These are phyloP conservation scores for Phialemoniopsis sp. DNA, from an alignment of 2,329 filamentous ascomycete genomes.

Conservation along the genomic window DNA sequence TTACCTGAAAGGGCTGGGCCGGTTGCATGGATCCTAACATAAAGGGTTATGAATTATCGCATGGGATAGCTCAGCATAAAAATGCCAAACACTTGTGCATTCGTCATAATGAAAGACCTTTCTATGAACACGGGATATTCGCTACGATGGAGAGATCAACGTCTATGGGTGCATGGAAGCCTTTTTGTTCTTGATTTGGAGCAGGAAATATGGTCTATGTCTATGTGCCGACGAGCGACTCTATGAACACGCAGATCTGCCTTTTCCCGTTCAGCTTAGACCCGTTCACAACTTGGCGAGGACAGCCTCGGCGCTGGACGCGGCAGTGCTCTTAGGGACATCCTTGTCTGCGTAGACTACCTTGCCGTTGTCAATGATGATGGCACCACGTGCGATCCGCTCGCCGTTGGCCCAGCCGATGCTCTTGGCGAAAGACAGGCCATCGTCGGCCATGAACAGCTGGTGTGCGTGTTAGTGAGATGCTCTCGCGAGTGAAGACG, in stretches of 20 bases:
- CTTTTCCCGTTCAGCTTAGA: too few relatives aligned
- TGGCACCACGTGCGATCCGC: constrained; percentile 73
- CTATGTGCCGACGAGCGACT: background rate
- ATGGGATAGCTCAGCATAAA: constrained; percentile 21
- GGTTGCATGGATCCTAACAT: constrained; percentile 22
- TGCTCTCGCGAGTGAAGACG: background rate
- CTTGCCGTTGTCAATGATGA: constrained; percentile 80
- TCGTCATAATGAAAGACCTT: constrained; percentile 12
- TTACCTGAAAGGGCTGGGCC: constrained; percentile 11
- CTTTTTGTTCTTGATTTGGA: background rate
- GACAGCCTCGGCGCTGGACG: constrained; percentile 49
- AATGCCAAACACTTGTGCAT: constrained; percentile 20
- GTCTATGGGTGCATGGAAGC: background rate
- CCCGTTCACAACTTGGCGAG: constrained; percentile 44
- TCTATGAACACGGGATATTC: background rate
- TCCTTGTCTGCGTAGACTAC: constrained; percentile 78
- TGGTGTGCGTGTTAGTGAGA: constrained; percentile 15
- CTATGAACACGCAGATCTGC: too few relatives aligned
- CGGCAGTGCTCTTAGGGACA: constrained; percentile 39
- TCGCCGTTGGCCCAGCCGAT: constrained; percentile 75
- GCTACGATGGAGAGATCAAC: background rate
- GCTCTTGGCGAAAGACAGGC: constrained; percentile 68
- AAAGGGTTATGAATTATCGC: constrained; percentile 15
- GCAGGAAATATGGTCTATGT: constrained; percentile 4
- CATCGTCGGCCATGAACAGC: constrained; percentile 72